Evolutionary conservation across 768 basidiomycete species (phyloP).

Genomic region (Mycena chlorophos): DNA sequence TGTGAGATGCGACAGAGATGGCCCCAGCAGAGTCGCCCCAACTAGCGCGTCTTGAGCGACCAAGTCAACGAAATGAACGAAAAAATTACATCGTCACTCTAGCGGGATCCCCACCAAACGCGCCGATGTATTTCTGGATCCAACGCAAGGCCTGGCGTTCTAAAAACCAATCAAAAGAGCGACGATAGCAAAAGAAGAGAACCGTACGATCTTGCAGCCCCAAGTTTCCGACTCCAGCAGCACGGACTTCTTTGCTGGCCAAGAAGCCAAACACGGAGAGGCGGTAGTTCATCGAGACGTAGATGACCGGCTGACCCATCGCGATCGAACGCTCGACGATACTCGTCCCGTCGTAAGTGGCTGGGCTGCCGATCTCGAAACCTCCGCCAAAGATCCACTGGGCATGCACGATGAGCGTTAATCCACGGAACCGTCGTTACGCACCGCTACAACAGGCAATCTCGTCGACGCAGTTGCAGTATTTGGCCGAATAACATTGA

Average conservation of each 20-base stretch:
- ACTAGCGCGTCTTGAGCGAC: slow-evolving; percentile 27
- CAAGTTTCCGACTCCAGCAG: slow-evolving; percentile 51
- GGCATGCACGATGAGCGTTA: neutral
- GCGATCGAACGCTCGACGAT: slow-evolving; percentile 47
- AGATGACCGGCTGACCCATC: slow-evolving; percentile 47
- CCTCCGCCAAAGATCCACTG: slow-evolving; percentile 51
- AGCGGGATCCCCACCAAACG: slow-evolving; percentile 64
- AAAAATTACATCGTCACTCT: slow-evolving; percentile 50
- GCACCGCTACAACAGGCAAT: slow-evolving; percentile 51
- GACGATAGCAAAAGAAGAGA: neutral
- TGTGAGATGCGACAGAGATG: slow-evolving; percentile 50
- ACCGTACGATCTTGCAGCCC: slow-evolving; percentile 59
- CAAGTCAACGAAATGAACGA: neutral
- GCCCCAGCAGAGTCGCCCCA: slow-evolving; percentile 63
- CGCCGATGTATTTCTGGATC: slow-evolving; percentile 60
- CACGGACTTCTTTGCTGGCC: slow-evolving; percentile 44
- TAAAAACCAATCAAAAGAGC: slow-evolving; percentile 21
- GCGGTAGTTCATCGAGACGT: slow-evolving; percentile 55
- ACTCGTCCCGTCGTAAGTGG: slow-evolving; percentile 38
- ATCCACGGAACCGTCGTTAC: slow-evolving; percentile 14
- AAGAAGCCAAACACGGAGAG: slow-evolving; percentile 44
- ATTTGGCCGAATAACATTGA: slow-evolving; percentile 49
- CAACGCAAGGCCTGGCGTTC: slow-evolving; percentile 60
- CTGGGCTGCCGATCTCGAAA: slow-evolving; percentile 23
- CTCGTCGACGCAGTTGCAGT: slow-evolving; percentile 35